Conservation (phyloP, 139 green algal species). For the Chlorella sp. region DNA sequence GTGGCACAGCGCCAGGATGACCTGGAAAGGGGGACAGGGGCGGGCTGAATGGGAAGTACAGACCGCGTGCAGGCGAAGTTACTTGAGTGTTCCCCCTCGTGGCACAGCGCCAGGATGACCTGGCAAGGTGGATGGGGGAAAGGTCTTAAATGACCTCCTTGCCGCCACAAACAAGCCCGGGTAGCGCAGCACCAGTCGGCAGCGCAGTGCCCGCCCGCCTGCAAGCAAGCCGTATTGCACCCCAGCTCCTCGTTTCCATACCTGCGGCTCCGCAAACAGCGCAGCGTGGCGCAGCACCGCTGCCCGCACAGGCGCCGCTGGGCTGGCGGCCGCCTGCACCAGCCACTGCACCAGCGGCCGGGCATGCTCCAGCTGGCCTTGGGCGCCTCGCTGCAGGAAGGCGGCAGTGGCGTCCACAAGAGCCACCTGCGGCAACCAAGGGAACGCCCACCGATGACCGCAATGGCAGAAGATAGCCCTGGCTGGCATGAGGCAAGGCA, state of each 20-base stretch:
- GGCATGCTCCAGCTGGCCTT: constrained; percentile 30
- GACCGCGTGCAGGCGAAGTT: not conserved
- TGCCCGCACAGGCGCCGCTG: not conserved
- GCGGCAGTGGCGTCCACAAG: constrained; percentile 7
- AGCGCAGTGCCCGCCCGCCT: not conserved
- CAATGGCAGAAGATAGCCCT: not conserved
- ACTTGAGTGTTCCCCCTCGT: too few species aligned
- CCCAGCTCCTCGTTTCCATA: not conserved
- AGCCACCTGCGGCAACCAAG: not conserved
- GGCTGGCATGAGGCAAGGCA: too few species aligned
- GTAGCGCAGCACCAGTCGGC: not conserved
- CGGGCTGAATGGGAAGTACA: not conserved
- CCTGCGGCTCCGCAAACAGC: constrained; percentile 32
- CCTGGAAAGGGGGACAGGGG: not conserved
- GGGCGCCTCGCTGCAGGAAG: constrained; percentile 14
- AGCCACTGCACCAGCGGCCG: constrained; percentile 29
- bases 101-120: not conserved
- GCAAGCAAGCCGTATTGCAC: not conserved
- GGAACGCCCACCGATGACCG: too few species aligned
- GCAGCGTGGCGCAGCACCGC: constrained; percentile 13
- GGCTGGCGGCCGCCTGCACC: not conserved
- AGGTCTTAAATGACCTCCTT: too few species aligned
- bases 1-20: constrained; percentile 38
- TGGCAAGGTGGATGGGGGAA: too few species aligned
- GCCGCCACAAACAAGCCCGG: not conserved